Conservation (phyloP, 2,329 filamentous ascomycete species). For the Trichoderma afroharzianum region DNA sequence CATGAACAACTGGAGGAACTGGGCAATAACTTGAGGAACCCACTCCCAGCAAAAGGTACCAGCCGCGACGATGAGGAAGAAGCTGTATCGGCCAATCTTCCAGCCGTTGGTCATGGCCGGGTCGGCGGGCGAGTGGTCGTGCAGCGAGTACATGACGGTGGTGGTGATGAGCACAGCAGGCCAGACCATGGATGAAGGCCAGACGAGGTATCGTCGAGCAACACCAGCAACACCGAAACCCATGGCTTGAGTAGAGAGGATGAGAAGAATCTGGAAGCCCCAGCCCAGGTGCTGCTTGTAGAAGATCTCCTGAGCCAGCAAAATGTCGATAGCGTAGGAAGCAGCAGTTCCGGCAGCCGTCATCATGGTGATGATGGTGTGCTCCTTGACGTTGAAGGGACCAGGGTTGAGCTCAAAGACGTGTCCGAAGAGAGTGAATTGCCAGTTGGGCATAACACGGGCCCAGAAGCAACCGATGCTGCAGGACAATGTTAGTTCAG, state of each 20-base stretch:
- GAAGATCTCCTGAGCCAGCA: conserved; percentile 43
- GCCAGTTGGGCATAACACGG: conserved; percentile 30
- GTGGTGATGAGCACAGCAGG: conserved; percentile 58
- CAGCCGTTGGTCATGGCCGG: conserved; percentile 53
- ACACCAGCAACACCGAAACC: conserved; percentile 63
- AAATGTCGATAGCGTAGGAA: conserved; percentile 40
- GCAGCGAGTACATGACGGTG: conserved; percentile 61
- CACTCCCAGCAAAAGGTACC: conserved; percentile 55
- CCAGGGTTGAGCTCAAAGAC: conserved; percentile 38
- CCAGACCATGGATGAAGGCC: conserved; percentile 63
- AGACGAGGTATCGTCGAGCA: conserved; percentile 55
- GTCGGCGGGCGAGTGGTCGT: conserved; percentile 55
- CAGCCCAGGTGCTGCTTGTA: conserved; percentile 51
- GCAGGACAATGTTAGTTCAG: not conserved
- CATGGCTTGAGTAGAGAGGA: conserved; percentile 58
- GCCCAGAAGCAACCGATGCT: conserved; percentile 34
- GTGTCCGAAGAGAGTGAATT: conserved; percentile 31
- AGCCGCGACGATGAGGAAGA: conserved; percentile 52
- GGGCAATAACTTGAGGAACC: conserved; percentile 56
- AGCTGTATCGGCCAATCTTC: conserved; percentile 54
- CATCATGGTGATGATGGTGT: conserved; percentile 48
- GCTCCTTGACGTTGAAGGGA: conserved; percentile 45
- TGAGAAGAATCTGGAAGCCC: conserved; percentile 57
- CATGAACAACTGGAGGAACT: conserved; percentile 56
- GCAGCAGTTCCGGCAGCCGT: conserved; percentile 35